Percentiles rank a stretch among this genome's conserved stretches.
Evolutionary conservation across 2,329 filamentous ascomycete genomes (phyloP).

Genomic region (Ophiocordyceps unilateralis): DNA sequence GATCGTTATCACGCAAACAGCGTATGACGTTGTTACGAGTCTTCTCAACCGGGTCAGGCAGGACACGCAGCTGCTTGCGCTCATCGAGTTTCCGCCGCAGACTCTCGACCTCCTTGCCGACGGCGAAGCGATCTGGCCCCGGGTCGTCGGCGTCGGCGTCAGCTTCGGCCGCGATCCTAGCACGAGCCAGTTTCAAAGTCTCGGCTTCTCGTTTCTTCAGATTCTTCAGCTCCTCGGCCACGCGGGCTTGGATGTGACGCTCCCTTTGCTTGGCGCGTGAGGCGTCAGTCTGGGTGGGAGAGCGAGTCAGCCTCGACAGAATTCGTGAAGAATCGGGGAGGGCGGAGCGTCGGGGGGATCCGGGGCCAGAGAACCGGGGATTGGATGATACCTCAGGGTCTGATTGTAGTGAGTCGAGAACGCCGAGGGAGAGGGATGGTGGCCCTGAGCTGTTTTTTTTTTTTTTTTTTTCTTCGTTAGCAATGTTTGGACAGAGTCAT

Average conservation of each 20-base stretch:
- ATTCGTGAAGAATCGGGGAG: background rate
- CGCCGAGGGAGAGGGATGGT: conserved; percentile 53
- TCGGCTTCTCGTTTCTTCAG: conserved; percentile 55
- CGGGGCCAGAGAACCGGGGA: background rate
- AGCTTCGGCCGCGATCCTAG: conserved; percentile 44
- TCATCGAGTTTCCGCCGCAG: conserved; percentile 42
- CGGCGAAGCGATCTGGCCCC: conserved; percentile 24
- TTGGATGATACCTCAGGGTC: conserved; percentile 57
- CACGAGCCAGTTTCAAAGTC: conserved; percentile 50
- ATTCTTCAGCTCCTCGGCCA: conserved; percentile 68
- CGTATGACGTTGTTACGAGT: conserved; percentile 61
- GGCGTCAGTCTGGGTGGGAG: conserved; percentile 54
- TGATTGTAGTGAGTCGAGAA: conserved; percentile 68
- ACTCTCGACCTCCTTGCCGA: conserved; percentile 41
- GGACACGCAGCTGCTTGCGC: conserved; percentile 46
- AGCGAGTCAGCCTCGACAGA: background rate
- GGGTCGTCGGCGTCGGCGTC: conserved; percentile 20
- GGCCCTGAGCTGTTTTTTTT: conserved; percentile 22
- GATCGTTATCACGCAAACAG: conserved; percentile 71
- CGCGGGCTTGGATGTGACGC: conserved; percentile 74
- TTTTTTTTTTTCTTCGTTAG: background rate
- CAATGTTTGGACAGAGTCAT: background rate
- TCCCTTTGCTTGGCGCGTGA: conserved; percentile 72
- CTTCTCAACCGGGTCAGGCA: conserved; percentile 55
- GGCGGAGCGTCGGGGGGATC: background rate